phyloP scores from a whole-genome alignment of 352 stramenopile species.

The Phytopythium kandeliae region DNA sequence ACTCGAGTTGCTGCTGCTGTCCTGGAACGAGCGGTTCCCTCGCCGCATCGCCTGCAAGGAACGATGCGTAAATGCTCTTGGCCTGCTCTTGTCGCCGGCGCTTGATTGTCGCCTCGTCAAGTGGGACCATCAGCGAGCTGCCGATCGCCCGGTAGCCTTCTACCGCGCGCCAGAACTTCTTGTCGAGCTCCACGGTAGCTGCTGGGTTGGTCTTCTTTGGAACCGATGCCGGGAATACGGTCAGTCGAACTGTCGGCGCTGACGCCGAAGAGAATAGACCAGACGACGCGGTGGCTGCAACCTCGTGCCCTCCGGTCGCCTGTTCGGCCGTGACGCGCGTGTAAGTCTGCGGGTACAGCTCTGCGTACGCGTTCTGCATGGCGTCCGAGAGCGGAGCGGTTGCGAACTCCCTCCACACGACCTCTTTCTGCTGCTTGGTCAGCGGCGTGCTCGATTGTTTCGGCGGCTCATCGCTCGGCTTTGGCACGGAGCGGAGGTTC shows the following conservation, averaged over 20 bases:
- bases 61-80: slow-evolving; percentile 39
- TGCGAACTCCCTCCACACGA: slow-evolving; percentile 42
- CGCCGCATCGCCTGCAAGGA: slow-evolving; percentile 12
- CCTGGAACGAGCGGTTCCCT: neutral
- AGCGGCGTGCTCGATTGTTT: slow-evolving; percentile 13
- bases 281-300: neutral
- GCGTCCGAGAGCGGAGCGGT: slow-evolving; percentile 19
- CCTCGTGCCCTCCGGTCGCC: no score
- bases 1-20: slow-evolving; percentile 15
- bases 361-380: slow-evolving; percentile 57
- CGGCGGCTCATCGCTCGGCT: neutral
- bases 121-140: slow-evolving; percentile 19
- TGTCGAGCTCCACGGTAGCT: slow-evolving; percentile 19
- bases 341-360: slow-evolving; percentile 51
- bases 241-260: neutral
- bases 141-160: slow-evolving; percentile 52
- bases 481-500: neutral
- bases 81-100: slow-evolving; percentile 34
- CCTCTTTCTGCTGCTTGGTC: slow-evolving; percentile 28
- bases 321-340: neutral
- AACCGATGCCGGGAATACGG: neutral
- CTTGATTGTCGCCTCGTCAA: slow-evolving; percentile 28
- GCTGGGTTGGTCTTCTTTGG: neutral
- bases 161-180: slow-evolving; percentile 63
- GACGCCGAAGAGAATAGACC: neutral